These are phyloP conservation scores for Pestalotiopsis fici DNA, from an alignment of 2,329 filamentous ascomycete genomes.

Conservation along the genomic window DNA sequence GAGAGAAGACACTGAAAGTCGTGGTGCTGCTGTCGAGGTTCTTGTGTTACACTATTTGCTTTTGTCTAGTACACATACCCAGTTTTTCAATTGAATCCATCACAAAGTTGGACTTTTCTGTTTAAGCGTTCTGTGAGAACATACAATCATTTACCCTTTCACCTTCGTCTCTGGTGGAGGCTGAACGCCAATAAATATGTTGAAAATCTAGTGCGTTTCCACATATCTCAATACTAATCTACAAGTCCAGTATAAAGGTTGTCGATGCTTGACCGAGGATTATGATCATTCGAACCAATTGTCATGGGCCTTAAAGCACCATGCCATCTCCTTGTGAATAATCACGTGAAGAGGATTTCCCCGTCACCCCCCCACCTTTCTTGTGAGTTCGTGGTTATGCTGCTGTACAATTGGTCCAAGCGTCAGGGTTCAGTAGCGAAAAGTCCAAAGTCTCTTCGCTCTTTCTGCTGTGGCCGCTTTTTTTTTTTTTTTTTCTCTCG, in stretches of 20 bases:
- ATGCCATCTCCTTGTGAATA: background rate
- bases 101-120: too few relatives aligned
- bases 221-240: too few relatives aligned
- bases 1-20: background rate
- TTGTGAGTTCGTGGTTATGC: background rate
- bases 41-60: background rate
- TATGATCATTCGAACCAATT: background rate
- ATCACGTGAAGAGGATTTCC: background rate
- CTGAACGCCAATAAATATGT: too few relatives aligned
- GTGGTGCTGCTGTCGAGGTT: background rate
- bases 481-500: background rate
- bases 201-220: too few relatives aligned
- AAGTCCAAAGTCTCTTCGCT: background rate
- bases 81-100: too few relatives aligned
- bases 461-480: background rate
- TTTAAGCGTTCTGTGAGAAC: too few relatives aligned
- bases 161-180: too few relatives aligned
- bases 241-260: too few relatives aligned
- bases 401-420: background rate
- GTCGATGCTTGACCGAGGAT: background rate
- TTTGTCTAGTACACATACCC: background rate
- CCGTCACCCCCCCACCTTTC: background rate
- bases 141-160: too few relatives aligned
- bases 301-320: background rate
- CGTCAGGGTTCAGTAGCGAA: constrained; percentile 2